These are phyloP conservation scores for Hirsutella minnesotensis DNA, from an alignment of 2,329 filamentous ascomycete species.

Conservation along the genomic window DNA sequence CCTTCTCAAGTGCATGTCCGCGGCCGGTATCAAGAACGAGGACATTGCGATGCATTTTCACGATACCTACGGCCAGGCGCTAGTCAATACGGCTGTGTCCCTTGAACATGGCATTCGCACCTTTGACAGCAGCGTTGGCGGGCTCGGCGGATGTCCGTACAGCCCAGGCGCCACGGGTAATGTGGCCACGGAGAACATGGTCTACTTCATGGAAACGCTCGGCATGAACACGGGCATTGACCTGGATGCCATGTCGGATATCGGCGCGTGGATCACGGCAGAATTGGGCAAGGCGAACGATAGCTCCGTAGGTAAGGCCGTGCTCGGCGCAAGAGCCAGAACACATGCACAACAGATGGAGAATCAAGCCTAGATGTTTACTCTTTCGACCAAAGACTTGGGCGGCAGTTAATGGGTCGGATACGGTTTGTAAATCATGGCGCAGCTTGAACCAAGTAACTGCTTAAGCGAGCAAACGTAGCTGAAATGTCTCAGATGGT, in stretches of 20 bases:
- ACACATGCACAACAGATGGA: not conserved
- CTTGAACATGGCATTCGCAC: constrained; percentile 66
- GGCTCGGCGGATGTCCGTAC: constrained; percentile 76
- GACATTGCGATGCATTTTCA: constrained; percentile 79
- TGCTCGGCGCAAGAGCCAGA: constrained; percentile 36
- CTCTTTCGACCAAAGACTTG: too few relatives aligned
- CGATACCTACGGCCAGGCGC: constrained; percentile 75
- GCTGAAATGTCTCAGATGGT: too few relatives aligned
- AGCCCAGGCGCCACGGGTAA: constrained; percentile 80
- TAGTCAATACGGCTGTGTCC: constrained; percentile 70
- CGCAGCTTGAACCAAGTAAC: too few relatives aligned
- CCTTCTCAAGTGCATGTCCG: constrained; percentile 50
- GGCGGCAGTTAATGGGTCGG: too few relatives aligned
- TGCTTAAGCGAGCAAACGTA: too few relatives aligned
- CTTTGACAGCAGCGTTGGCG: constrained; percentile 71
- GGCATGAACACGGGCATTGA: constrained; percentile 67
- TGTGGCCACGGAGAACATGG: constrained; percentile 73
- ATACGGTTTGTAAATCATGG: too few relatives aligned
- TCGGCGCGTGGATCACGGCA: constrained; percentile 60
- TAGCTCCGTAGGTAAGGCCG: constrained; percentile 55
- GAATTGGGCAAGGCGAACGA: constrained; percentile 52
- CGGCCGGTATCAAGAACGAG: constrained; percentile 55
- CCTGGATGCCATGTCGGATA: constrained; percentile 51
- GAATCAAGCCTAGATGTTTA: too few relatives aligned
- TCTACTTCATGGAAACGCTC: constrained; percentile 64